Conservation (phyloP, 805 yeast genomes). For the Cyberlindnera veronae region DNA sequence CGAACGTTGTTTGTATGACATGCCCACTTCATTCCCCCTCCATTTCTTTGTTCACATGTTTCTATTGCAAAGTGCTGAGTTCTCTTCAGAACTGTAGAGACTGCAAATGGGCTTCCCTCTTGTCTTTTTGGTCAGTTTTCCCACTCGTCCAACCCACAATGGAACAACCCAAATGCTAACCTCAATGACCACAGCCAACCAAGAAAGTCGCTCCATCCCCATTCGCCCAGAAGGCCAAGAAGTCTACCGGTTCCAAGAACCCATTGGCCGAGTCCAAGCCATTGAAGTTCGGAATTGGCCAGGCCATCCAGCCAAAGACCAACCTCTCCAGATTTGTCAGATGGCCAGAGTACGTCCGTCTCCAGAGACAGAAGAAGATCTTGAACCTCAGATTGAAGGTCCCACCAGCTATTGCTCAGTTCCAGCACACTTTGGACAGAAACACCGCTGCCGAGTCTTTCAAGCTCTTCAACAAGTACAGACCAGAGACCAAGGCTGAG, state of each 20-base stretch:
- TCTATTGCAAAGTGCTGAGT: constrained; percentile 14
- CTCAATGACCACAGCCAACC: constrained; percentile 46
- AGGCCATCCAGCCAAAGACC: constrained; percentile 90
- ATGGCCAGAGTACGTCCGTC: constrained; percentile 98
- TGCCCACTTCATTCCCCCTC: neutral
- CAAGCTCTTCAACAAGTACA: constrained; percentile 97
- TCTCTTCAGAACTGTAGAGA: constrained; percentile 10
- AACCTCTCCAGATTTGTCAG: constrained; percentile 95
- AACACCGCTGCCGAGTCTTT: constrained; percentile 97
- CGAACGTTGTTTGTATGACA: neutral
- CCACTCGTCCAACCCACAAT: neutral
- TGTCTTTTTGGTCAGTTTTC: neutral
- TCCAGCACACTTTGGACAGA: constrained; percentile 94
- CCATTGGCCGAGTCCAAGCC: constrained; percentile 89
- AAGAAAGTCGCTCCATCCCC: constrained; percentile 98
- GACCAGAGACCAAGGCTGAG: constrained; percentile 96
- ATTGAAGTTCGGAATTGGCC: constrained; percentile 95
- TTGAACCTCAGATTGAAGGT: constrained; percentile 94
- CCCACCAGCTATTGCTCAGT: constrained; percentile 98
- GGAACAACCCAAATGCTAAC: constrained; percentile 28
- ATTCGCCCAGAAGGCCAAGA: constrained; percentile 72
- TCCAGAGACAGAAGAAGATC: constrained; percentile 98
- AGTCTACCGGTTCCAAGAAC: constrained; percentile 63
- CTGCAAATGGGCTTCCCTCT: constrained; percentile 3
- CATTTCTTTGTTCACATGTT: constrained; percentile 10